phyloP scores from a whole-genome alignment of 768 basidiomycete genomes.

The Mycena crocata region DNA sequence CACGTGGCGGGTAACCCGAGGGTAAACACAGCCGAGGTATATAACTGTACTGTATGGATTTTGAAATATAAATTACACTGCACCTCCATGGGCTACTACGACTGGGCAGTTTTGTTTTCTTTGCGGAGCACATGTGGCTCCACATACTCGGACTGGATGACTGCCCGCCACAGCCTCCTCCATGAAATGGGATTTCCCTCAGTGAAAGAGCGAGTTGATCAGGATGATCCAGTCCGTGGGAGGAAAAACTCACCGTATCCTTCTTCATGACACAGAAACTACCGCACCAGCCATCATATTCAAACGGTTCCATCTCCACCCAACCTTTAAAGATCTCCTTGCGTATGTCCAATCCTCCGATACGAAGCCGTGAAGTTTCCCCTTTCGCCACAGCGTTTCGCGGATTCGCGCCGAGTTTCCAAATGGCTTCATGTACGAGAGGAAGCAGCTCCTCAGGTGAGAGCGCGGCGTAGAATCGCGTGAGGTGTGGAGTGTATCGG shows the following conservation, averaged over 20 bases:
- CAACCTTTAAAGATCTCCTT: slow-evolving; percentile 78
- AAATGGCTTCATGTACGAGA: slow-evolving; percentile 67
- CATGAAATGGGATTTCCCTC: no score
- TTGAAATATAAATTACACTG: no score
- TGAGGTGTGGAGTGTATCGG: slow-evolving; percentile 80
- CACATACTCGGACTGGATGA: no score
- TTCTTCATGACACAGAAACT: slow-evolving; percentile 79
- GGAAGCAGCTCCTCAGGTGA: slow-evolving; percentile 63
- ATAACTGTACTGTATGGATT: no score
- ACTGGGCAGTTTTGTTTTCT: no score
- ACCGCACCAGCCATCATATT: slow-evolving; percentile 57
- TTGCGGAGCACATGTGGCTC: no score
- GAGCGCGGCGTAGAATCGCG: slow-evolving; percentile 81
- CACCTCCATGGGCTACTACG: no score
- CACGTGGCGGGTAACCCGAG: no score
- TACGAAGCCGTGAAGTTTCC: slow-evolving; percentile 54
- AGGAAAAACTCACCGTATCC: slow-evolving; percentile 63
- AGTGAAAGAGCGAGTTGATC: no score
- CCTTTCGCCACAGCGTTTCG: slow-evolving; percentile 50
- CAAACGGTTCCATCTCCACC: slow-evolving; percentile 77
- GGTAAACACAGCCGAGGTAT: no score
- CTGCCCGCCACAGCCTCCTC: no score
- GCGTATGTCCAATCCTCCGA: slow-evolving; percentile 76
- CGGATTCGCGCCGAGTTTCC: slow-evolving; percentile 59
- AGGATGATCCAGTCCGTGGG: no score